Percentiles rank a stretch among this genome's conserved stretches.
Conservation (phyloP, 345 rosid genomes). For the Eutrema heterophyllum region DNA sequence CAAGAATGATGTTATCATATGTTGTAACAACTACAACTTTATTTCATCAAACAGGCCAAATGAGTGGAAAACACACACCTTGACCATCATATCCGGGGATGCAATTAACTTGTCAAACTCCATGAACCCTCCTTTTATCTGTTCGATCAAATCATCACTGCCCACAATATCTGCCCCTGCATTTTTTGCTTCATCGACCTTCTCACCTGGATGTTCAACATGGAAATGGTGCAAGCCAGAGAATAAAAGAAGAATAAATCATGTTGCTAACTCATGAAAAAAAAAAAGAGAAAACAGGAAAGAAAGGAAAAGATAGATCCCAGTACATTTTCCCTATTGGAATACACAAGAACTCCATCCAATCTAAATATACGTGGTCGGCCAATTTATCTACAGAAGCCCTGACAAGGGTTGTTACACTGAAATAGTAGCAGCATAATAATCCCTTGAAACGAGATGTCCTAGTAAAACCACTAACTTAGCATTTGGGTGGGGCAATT, state of each 20-base stretch:
- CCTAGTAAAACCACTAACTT: background rate
- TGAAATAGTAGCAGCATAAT: background rate
- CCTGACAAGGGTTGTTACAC: background rate
- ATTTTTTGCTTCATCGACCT: slow-evolving; percentile 92
- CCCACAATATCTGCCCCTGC: slow-evolving; percentile 99
- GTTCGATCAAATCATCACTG: slow-evolving; percentile 89
- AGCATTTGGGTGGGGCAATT: slow-evolving; percentile 4
- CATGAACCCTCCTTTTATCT: slow-evolving; percentile 93
- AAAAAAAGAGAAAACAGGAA: background rate
- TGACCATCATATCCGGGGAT: slow-evolving; percentile 99
- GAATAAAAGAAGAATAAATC: background rate
- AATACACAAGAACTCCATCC: background rate
- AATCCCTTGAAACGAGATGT: background rate
- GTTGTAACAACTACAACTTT: background rate
- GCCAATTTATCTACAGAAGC: background rate
- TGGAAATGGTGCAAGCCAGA: slow-evolving; percentile 7
- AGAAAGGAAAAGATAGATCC: background rate
- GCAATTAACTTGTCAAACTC: slow-evolving; percentile 97
- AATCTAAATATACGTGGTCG: background rate
- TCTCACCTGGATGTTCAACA: slow-evolving; percentile 61
- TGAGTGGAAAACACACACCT: slow-evolving; percentile 52
- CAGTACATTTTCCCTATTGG: background rate
- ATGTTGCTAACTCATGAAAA: background rate
- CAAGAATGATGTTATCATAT: background rate
- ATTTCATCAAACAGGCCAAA: background rate